Base-by-base conservation (phyloP, 306 rosid genomes). In the Vigna radiata region DNA sequence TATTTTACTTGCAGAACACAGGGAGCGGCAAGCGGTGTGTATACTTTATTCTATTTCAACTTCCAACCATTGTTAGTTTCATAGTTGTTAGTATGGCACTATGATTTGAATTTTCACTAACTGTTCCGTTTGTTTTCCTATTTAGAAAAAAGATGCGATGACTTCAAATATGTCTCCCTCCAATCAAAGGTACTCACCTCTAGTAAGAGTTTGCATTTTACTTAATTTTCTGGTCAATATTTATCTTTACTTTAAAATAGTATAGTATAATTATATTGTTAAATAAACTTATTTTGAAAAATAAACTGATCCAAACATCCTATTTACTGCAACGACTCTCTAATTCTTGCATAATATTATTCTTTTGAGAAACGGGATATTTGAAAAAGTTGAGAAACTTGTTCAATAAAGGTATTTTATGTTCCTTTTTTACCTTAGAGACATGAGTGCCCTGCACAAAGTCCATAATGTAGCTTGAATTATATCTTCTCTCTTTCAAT, bases 111-210 rank as follows among this genome's bases (percentile, higher is more conserved):
- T 76, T 53, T 59, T 71, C 75, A 54, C 79, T 41, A 23, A 59
- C 46, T 47, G 37, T 49, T 77, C 17, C 65, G n/a, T 48, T 27
- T 79, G 56, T 79, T 81, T 58, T 48, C 68, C 36, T 52, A 2
- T 84, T 88, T 84, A 95, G 98, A 89, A 86, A 83, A 91, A 94
- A 83, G 96, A 86, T 78, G 91, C 89, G 68, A 29, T 73, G 37
- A 80, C 86, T 70, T 71, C 79, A 8, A 84, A 82, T 72, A 73
- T 76, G 60, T 13, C 89, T 52, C 71, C 64, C 56, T 44, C 84
- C 48, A 62, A 81, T 89, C 87, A 81, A 81, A 90, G 98, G 97
- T 95, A 82, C 79, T 48, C 43, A 46, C 46, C 49, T 52, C 52
- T 72, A 72, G 59, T 14, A 47, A 27, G 48, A 33, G 37, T 58